These are phyloP conservation scores for Violaceomyces palustris DNA, from an alignment of 1,284 basidiomycete genomes.

Conservation along the genomic window DNA sequence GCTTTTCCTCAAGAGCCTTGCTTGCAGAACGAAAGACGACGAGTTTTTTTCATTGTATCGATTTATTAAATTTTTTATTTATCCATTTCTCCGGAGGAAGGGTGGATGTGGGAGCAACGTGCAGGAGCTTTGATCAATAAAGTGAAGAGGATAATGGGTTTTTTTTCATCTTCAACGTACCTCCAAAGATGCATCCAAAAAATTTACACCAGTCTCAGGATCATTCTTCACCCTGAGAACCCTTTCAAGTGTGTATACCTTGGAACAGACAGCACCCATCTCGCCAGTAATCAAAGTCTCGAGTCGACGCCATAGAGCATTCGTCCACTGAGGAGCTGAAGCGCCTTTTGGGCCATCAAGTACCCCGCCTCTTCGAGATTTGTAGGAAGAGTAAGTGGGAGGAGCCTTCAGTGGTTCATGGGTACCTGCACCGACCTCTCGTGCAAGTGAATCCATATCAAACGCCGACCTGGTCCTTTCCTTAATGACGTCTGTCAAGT, in stretches of 20 bases:
- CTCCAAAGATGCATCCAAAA: conserved; percentile 68
- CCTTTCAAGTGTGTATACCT: conserved; percentile 88
- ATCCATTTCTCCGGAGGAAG: too few species aligned
- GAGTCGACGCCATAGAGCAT: conserved; percentile 74
- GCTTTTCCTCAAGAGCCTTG: conserved; percentile 86
- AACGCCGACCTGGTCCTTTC: conserved; percentile 72
- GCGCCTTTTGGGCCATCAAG: conserved; percentile 64
- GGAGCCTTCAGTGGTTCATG: background rate
- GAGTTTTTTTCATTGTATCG: too few species aligned
- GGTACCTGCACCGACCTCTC: conserved; percentile 61
- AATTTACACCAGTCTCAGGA: conserved; percentile 64
- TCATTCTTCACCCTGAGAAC: conserved; percentile 75
- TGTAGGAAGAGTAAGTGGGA: conserved; percentile 3
- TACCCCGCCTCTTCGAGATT: background rate
- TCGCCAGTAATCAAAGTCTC: conserved; percentile 74
- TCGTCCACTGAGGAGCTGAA: conserved; percentile 74
- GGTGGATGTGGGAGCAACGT: too few species aligned
- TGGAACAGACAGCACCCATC: conserved; percentile 68
- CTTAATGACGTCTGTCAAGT: conserved; percentile 78
- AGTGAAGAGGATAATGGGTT: too few species aligned
- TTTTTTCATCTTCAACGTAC: too few species aligned
- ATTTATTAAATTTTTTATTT: too few species aligned
- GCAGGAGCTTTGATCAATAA: too few species aligned
- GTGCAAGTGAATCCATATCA: conserved; percentile 76
- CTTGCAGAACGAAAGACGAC: too few species aligned